These are phyloP conservation scores for Nemania sp. DNA, from an alignment of 2,329 filamentous ascomycete genomes.

Conservation along the genomic window DNA sequence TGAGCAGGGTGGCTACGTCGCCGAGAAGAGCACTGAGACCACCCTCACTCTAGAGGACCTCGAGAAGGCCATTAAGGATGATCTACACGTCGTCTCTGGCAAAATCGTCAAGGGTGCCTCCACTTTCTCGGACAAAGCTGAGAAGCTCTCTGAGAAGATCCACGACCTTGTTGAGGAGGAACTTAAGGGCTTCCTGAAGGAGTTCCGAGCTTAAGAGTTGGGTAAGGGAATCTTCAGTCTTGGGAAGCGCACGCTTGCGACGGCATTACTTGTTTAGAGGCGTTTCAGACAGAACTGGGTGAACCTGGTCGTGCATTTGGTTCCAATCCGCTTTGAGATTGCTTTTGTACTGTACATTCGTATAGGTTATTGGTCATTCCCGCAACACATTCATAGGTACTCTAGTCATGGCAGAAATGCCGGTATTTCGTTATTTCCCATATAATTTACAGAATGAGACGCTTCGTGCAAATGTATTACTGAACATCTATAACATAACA, in stretches of 20 bases:
- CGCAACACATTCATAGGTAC: constrained; percentile 42
- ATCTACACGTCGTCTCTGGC: constrained; percentile 70
- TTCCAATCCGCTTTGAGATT: constrained; percentile 35
- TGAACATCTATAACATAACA: no score
- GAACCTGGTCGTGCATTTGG: constrained; percentile 31
- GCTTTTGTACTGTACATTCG: constrained; percentile 45
- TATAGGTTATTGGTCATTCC: constrained; percentile 42
- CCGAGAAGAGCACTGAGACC: constrained; percentile 56
- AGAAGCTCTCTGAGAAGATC: constrained; percentile 73
- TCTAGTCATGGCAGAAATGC: constrained; percentile 41
- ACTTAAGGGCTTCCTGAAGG: constrained; percentile 69
- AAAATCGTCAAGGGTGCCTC: constrained; percentile 68
- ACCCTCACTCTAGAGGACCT: constrained; percentile 67
- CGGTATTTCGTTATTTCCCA: constrained; percentile 24
- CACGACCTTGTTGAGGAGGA: constrained; percentile 72
- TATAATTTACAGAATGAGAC: constrained; percentile 11
- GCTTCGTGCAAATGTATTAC: neutral
- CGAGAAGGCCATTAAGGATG: constrained; percentile 69
- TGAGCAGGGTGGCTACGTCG: constrained; percentile 77
- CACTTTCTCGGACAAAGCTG: constrained; percentile 65
- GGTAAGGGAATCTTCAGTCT: constrained; percentile 10
- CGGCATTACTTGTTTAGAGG: constrained; percentile 33
- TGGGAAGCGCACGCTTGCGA: constrained; percentile 22
- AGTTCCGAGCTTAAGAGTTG: constrained; percentile 56
- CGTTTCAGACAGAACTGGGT: constrained; percentile 30